Conservation (phyloP, 192 early-diverging fungal genomes). For the Backusella liffmaniae region DNA sequence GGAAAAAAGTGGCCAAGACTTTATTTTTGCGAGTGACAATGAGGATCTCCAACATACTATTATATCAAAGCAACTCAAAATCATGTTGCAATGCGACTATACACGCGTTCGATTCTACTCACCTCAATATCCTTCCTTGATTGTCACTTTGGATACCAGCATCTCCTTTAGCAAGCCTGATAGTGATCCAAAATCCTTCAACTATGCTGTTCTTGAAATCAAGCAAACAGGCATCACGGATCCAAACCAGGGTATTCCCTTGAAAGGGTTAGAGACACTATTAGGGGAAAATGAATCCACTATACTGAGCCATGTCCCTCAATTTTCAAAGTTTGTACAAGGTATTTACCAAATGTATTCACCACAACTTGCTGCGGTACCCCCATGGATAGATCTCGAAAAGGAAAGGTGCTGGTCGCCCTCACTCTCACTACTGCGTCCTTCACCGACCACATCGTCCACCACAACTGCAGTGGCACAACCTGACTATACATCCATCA, state of each 20-base stretch:
- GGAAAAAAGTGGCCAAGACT: neutral
- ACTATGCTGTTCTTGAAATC: constrained; percentile 74
- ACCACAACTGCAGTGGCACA: neutral
- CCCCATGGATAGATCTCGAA: constrained; percentile 32
- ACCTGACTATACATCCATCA: neutral
- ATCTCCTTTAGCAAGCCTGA: constrained; percentile 71
- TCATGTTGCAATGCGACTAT: constrained; percentile 73
- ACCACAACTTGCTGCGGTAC: neutral
- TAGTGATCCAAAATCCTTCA: constrained; percentile 56
- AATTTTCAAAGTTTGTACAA: constrained; percentile 87
- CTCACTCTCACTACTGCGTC: neutral
- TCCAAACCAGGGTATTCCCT: constrained; percentile 46
- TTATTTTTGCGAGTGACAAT: neutral
- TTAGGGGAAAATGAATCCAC: constrained; percentile 48
- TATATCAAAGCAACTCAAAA: neutral
- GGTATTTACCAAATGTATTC: constrained; percentile 35
- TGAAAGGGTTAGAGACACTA: constrained; percentile 66
- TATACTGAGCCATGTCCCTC: constrained; percentile 76
- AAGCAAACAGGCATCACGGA: constrained; percentile 70
- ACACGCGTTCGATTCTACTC: constrained; percentile 84
- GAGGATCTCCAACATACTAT: neutral
- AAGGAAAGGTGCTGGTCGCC: constrained; percentile 61
- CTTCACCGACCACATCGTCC: neutral
- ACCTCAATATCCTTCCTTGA: constrained; percentile 66
- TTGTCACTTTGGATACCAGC: constrained; percentile 82